phyloP scores from a whole-genome alignment of 1,284 basidiomycete species.

The Moesziomyces antarcticus region DNA sequence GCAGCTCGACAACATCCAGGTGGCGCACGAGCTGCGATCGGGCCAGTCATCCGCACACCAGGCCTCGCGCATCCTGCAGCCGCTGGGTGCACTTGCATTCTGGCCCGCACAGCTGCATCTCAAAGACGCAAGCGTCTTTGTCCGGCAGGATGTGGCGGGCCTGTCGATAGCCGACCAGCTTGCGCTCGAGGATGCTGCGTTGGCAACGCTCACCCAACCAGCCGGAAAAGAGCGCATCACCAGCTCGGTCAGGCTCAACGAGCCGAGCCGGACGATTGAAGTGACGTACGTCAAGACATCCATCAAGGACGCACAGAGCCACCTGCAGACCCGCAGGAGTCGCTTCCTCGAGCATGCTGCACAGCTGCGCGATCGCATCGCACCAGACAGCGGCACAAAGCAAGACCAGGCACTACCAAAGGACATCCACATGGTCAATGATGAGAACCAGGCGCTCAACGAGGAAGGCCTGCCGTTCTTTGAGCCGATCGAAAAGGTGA shows the following conservation, averaged over 20 bases:
- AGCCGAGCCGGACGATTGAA: conserved; percentile 29
- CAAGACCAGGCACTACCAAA: neutral
- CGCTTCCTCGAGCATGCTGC: neutral
- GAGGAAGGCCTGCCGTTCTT: conserved; percentile 66
- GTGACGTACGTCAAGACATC: conserved; percentile 10
- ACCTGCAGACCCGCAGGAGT: conserved; percentile 8
- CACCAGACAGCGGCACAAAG: neutral
- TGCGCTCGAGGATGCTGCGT: conserved; percentile 16
- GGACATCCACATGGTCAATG: conserved; percentile 31
- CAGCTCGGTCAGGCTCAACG: conserved; percentile 6
- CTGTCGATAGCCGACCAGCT: conserved; percentile 19
- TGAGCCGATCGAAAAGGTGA: conserved; percentile 56
- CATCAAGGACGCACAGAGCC: conserved; percentile 18
- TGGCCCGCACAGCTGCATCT: conserved; percentile 28
- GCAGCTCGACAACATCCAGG: conserved; percentile 38
- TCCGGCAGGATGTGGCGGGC: conserved; percentile 14
- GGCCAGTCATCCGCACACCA: neutral
- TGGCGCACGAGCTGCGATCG: conserved; percentile 13
- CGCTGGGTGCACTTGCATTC: conserved; percentile 36
- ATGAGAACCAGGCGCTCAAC: conserved; percentile 56
- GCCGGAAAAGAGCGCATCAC: neutral
- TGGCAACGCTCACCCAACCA: conserved; percentile 12
- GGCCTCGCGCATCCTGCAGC: conserved; percentile 23
- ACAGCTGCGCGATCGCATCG: neutral
- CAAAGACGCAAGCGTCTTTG: conserved; percentile 9